Conservation (phyloP, 1,284 basidiomycete genomes). For the Sanghuangporus baumii region DNA sequence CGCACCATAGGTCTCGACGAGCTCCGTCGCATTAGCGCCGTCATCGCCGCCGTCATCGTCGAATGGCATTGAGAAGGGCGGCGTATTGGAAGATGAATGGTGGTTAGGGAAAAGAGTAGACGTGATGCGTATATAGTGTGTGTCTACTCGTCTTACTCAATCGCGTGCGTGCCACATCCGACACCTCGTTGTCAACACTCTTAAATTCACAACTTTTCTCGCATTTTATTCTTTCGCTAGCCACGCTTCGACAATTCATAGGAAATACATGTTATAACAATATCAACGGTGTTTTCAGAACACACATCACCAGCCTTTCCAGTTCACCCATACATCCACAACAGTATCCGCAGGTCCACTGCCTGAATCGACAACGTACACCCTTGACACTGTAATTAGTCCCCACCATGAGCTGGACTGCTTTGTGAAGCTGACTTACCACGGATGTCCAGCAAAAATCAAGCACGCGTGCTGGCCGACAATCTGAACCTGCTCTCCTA, state of each 20-base stretch:
- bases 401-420: no score
- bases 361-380: conserved; percentile 66
- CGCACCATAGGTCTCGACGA: conserved; percentile 88
- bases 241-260: no score
- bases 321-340: conserved; percentile 83
- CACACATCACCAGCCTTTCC: conserved; percentile 76
- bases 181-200: not conserved
- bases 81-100: not conserved
- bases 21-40: conserved; percentile 77
- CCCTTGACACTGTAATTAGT: not conserved
- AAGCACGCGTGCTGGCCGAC: conserved; percentile 77
- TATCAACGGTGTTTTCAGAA: no score
- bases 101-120: conserved; percentile 6
- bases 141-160: conserved; percentile 3
- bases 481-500: conserved; percentile 63
- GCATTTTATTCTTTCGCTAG: no score
- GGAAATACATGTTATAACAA: no score
- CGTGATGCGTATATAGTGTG: not conserved
- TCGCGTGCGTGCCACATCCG: not conserved
- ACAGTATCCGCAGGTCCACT: conserved; percentile 46
- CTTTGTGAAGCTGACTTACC: conserved; percentile 42
- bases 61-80: not conserved
- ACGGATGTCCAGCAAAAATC: conserved; percentile 70
- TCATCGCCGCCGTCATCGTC: conserved; percentile 57
- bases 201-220: not conserved